Evolutionary conservation across 176 grass and related monocot species (phyloP), one percentile per base, ranked within the genome.

Genomic region (Cenchrus purpureus): DNA sequence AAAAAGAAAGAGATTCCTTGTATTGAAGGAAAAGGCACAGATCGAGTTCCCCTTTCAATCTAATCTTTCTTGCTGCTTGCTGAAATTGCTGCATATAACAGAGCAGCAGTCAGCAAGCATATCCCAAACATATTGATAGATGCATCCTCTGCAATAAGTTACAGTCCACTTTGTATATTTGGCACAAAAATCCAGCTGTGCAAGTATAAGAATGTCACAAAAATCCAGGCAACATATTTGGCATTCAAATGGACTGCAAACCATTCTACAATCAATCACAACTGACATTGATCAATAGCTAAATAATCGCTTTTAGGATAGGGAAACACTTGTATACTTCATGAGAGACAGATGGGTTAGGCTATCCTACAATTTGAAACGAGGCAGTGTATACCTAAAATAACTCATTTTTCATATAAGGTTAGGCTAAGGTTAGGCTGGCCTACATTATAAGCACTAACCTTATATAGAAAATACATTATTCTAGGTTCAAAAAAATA

Each of bases 1-100:
- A 40, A 34, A 0, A 40, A 40, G 3, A 40, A 40, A 40, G 4
- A 40, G 37, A 40, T 40, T 40, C 37, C 37, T 4, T 65, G 37
- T 28, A 58, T 37, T 58, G 22, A 79, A 59, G 58, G 31, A 74
- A 84, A 89, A 52, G 14, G 1, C 50, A 78, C 37, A 25, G 16
- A 40, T 40, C 37, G 37, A 42, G 40, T 50, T 63, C 40, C 31
- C 31, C 31, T 43, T 22, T 51, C 9, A 60, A 28, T 77, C 19
- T 32, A 28, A 52, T 17, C 16, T 16, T 55, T 17, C 5, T 0
- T 16, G 82, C 61, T 42, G 37, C 37, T 50, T 19, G 16, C 56
- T 32, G 50, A 32, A 32, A 32, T 32, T 32, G 31, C 31, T 32
- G 31, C 54, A 54, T 65, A 48, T 42, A 54, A 54, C 42, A 64